Percentiles rank a stretch among this genome's conserved stretches.
Evolutionary conservation across 768 basidiomycete genomes (phyloP).

Genomic region (Cystobasidiopsis lactophilus): DNA sequence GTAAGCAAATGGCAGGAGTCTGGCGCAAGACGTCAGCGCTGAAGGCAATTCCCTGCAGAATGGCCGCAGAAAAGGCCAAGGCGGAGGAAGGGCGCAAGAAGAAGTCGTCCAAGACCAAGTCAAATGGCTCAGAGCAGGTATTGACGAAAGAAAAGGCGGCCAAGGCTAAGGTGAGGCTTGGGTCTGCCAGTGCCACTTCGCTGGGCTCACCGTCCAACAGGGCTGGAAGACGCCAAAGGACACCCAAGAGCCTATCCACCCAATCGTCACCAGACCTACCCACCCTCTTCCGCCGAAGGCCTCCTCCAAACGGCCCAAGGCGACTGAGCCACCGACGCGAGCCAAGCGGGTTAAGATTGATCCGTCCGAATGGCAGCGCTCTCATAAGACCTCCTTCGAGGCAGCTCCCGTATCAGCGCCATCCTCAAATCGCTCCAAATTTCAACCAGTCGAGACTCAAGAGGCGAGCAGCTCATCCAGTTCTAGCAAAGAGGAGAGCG

Average conservation of each 20-base stretch:
- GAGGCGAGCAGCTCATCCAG: no score
- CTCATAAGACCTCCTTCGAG: no score
- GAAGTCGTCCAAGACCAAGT: no score
- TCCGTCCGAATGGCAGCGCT: constrained; percentile 46
- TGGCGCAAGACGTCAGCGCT: constrained; percentile 22
- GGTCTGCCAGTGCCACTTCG: no score
- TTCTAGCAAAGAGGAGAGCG: no score
- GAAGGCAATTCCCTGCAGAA: constrained; percentile 11
- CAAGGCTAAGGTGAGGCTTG: no score
- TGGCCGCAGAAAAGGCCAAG: constrained; percentile 9
- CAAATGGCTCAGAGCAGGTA: constrained; percentile 41
- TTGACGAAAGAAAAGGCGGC: constrained; percentile 40
- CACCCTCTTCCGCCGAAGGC: constrained; percentile 33
- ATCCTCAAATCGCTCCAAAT: no score
- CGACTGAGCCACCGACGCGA: constrained; percentile 30
- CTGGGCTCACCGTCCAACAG: constrained; percentile 12
- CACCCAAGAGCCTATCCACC: constrained; percentile 40
- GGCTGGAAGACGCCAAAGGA: constrained; percentile 49
- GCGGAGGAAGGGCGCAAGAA: no score
- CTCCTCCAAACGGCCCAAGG: constrained; percentile 1
- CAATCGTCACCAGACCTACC: constrained; percentile 47
- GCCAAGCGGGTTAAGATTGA: constrained; percentile 48
- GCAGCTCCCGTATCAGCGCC: no score
- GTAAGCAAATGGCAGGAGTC: constrained; percentile 26
- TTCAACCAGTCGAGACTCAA: no score